phyloP scores from a whole-genome alignment of 2,329 filamentous ascomycete species.

The Orbilia javanica region DNA sequence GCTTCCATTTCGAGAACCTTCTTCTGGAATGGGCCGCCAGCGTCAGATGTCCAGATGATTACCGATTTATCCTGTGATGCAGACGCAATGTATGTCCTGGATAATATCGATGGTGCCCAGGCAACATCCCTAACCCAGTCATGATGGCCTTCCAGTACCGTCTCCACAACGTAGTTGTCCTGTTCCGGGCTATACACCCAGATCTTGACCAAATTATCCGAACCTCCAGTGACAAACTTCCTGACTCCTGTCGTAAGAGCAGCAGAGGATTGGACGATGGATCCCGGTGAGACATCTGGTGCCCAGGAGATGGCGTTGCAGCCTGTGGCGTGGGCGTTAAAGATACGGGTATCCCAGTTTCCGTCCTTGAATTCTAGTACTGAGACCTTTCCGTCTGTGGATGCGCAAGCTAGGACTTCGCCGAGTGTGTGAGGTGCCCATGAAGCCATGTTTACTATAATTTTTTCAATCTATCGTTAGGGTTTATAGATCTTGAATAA shows the following conservation, averaged over 20 bases:
- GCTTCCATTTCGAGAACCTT: slow-evolving; percentile 89
- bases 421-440: slow-evolving; percentile 98
- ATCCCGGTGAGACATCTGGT: slow-evolving; percentile 84
- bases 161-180: slow-evolving; percentile 69
- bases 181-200: slow-evolving; percentile 79
- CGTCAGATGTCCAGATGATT: slow-evolving; percentile 90
- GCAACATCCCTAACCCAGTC: slow-evolving; percentile 99
- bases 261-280: slow-evolving; percentile 76
- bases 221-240: slow-evolving; percentile 93
- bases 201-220: slow-evolving; percentile 92
- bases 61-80: slow-evolving; percentile 97
- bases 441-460: slow-evolving; percentile 87
- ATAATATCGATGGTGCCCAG: slow-evolving; percentile 94
- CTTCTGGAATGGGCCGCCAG: slow-evolving; percentile 80
- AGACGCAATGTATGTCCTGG: slow-evolving; percentile 95
- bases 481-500: slow-evolving; percentile 59
- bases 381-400: slow-evolving; percentile 90
- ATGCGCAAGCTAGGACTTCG: slow-evolving; percentile 93
- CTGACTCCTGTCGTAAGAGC: slow-evolving; percentile 64
- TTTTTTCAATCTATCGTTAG: slow-evolving; percentile 52
- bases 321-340: slow-evolving; percentile 90
- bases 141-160: slow-evolving; percentile 80
- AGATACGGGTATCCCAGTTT: slow-evolving; percentile 87
- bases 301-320: slow-evolving; percentile 98
- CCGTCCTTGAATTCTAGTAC: slow-evolving; percentile 98